phyloP scores from a whole-genome alignment of 345 rosid species.

The Eucalyptus coolabah region DNA sequence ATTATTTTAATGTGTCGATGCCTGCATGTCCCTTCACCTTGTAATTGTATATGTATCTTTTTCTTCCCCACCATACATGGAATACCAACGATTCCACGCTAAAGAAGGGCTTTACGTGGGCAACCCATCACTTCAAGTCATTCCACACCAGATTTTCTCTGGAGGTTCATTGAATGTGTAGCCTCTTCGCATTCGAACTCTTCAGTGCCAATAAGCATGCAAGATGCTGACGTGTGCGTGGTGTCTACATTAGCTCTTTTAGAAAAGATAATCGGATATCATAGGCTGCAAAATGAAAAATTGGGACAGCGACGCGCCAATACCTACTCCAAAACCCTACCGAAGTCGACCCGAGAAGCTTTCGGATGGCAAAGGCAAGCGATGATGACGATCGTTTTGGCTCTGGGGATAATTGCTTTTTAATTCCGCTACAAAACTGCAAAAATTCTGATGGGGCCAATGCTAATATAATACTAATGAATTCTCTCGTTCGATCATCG shows the following conservation, averaged over 20 bases:
- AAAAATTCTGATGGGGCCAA: background rate
- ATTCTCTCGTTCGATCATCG: background rate
- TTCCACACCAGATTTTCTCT: too few species aligned
- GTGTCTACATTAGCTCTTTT: background rate
- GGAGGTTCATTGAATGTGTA: too few species aligned
- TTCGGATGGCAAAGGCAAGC: background rate
- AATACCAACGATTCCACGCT: too few species aligned
- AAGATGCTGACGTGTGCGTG: background rate
- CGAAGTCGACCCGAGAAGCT: background rate
- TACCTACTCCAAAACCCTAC: background rate
- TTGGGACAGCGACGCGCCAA: background rate
- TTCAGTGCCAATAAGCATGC: too few species aligned
- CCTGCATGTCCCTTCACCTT: rapidly evolving
- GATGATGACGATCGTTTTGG: background rate
- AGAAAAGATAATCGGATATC: background rate
- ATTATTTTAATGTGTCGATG: too few species aligned
- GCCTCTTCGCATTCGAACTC: too few species aligned
- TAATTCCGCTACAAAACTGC: background rate
- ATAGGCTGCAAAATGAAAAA: background rate
- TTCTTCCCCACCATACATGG: too few species aligned
- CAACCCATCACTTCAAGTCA: too few species aligned
- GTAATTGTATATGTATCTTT: too few species aligned
- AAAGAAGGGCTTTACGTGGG: too few species aligned
- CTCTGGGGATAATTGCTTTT: background rate
- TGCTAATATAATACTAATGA: background rate